Evolutionary conservation across 495 filamentous ascomycete genomes (phyloP), one percentile per base, ranked within the genome.

Genomic region (Lasiosphaeris hirsuta): DNA sequence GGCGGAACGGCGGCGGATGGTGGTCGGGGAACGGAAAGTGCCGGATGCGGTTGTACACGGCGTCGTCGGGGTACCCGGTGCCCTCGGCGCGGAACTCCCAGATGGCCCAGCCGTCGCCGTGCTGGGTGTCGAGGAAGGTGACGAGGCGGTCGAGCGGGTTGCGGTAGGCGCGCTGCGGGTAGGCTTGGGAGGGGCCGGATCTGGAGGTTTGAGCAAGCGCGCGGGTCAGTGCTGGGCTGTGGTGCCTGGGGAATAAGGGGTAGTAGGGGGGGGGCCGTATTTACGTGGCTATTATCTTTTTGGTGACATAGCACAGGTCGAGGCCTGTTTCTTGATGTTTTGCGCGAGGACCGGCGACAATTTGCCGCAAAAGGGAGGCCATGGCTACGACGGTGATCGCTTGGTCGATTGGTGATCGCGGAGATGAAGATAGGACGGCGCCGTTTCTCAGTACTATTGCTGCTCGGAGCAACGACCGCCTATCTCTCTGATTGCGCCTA

Each of bases 21-120:
- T 98, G 94, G 69, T 98, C 94, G 0, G 95, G 95, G 82, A 89
- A 98, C 1, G 94, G 94, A 62, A 88, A 97, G 73, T 97, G 94
- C 59, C 86, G 81, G 46, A 97, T 85, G 0, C 92, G 76, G 33
- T 81, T 78, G 65, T 92, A 89, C 1, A 98, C 92, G 54, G 94
- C 92, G 19, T 80, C 80, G 69, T 97, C 94, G 0, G 89, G 90
- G 63, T 98, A 98, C 0, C 94, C 94, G 0, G 95, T 96, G 8
- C 94, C 94, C 69, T 98, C 94, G 35, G 90, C 94, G 37, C 95
- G 86, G 65, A 97, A 97, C 67, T 98, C 94, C 90, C 91, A 98
- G 61, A 98, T 96, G 9, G 85, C 82, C 94, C 93, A 97, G 55
- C 90, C 75, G 9, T 78, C 70, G 51, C 83, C 86, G 76, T 98